Percentiles rank a stretch among this genome's conserved stretches.
These are phyloP conservation scores for Flaveria linearis DNA, from an alignment of 129 eudicot species.

Conservation along the genomic window DNA sequence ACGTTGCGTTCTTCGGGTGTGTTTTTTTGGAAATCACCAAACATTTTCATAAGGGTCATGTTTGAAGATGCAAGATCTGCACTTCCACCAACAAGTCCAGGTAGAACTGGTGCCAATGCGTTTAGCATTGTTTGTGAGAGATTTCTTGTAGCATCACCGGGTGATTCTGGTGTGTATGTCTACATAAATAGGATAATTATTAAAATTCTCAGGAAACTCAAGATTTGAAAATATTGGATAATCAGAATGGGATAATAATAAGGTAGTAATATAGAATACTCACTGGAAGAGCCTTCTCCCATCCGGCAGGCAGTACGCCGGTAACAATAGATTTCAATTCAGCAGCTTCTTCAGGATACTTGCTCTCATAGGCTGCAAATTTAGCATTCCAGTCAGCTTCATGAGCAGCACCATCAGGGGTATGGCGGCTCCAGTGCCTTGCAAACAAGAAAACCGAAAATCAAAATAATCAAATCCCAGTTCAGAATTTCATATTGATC, in stretches of 20 bases:
- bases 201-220: background rate
- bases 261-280: conserved; percentile 24
- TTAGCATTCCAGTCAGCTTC: conserved; percentile 95
- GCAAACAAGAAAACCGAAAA: background rate
- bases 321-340: conserved; percentile 60
- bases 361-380: conserved; percentile 80
- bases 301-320: conserved; percentile 68
- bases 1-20: conserved; percentile 96
- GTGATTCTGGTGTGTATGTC: conserved; percentile 90
- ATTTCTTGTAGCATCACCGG: conserved; percentile 90
- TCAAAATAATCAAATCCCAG: conserved; percentile 7
- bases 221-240: background rate
- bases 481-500: conserved; percentile 3
- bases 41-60: conserved; percentile 92
- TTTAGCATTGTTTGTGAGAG: conserved; percentile 82
- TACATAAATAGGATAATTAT: conserved; percentile 24
- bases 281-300: conserved; percentile 94
- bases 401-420: conserved; percentile 75
- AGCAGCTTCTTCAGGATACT: conserved; percentile 79
- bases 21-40: conserved; percentile 86
- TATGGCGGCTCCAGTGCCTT: conserved; percentile 99
- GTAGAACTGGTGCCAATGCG: conserved; percentile 80
- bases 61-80: conserved; percentile 97
- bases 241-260: background rate
- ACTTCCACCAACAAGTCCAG: conserved; percentile 93